Evolutionary conservation across 495 filamentous ascomycete genomes (phyloP), one percentile per base, ranked within the genome.

Genomic region (Endocarpon pusillum): DNA sequence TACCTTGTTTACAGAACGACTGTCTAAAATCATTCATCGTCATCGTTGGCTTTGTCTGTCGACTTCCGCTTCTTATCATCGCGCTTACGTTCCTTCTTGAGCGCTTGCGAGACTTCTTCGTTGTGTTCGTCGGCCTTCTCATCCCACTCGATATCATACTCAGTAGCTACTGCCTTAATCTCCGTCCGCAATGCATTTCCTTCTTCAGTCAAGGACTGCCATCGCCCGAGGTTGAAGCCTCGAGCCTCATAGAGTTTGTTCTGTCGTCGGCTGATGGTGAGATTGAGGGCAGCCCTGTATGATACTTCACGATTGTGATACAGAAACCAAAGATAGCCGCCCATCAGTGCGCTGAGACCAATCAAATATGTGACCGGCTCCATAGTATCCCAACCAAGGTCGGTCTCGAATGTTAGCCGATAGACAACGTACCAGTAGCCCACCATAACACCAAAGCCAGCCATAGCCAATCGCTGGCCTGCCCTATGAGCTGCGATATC

Each of bases 91-190:
- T 81, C 70, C 35, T 78, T 63, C 43, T 68, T 75, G 44, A 91
- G 51, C 5, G 74, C 72, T 36, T 80, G 64, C 33, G 66, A 75
- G 2, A 91, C 81, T 20, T 61, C 66, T 45, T 82, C 71, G 25
- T 75, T 72, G n/a, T 72, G 69, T 28, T 84, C 75, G 51, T 93
- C 82, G 33, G 59, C 58, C 31, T 56, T 65, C 57, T 94, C 86
- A 54, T 96, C 70, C 86, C 85, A 94, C 15, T 85, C 81, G n/a
- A 82, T 81, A 45, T 89, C 84, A 54, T 94, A 94, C 49, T 93
- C 81, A 17, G 73, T 69, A 1, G 87, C 83, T 24, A 93, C 73
- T 3, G 55, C 64, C 51, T 75, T 78, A 38, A 94, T 84, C 55
- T 94, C 87, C 42, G 62, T 67, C 16, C 87, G 52, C 37, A 94